A percentile compares a stretch with the other conserved stretches of the same genome.
Evolutionary conservation across 2,329 filamentous ascomycete genomes (phyloP).

Genomic region (Sclerotinia spermophila): DNA sequence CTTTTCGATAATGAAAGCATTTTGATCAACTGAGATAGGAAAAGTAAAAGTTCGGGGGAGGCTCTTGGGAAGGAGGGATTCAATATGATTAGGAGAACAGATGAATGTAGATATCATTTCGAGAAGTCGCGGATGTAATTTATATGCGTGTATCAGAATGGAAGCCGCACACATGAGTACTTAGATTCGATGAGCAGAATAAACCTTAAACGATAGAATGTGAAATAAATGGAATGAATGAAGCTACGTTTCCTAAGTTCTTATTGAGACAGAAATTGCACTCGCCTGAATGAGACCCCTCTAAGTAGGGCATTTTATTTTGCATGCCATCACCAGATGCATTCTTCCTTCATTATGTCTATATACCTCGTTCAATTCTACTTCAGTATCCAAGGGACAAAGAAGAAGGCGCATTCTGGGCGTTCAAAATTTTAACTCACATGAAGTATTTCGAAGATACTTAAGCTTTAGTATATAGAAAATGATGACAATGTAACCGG

Average conservation of each 20-base stretch:
- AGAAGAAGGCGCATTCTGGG: background rate
- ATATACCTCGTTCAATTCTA: accelerated
- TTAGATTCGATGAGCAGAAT: background rate
- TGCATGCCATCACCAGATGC: background rate
- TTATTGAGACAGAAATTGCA: background rate
- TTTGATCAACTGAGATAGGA: too few species aligned
- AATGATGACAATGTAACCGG: too few species aligned
- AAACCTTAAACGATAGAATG: too few species aligned
- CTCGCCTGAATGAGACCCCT: background rate
- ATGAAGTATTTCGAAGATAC: too few species aligned
- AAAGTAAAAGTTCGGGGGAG: background rate
- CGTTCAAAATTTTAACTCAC: too few species aligned
- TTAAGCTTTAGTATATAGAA: too few species aligned
- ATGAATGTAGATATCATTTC: background rate
- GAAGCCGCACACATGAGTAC: background rate
- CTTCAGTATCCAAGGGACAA: background rate
- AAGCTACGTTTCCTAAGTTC: background rate
- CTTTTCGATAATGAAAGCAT: background rate
- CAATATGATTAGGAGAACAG: too few species aligned
- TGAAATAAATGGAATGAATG: too few species aligned
- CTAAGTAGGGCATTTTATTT: background rate
- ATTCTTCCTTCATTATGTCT: background rate
- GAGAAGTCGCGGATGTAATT: background rate
- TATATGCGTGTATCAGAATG: background rate
- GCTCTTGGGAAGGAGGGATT: too few species aligned